Base-by-base conservation (phyloP, 2,329 filamentous ascomycete species). In the Talaromyces albobiverticillius region DNA sequence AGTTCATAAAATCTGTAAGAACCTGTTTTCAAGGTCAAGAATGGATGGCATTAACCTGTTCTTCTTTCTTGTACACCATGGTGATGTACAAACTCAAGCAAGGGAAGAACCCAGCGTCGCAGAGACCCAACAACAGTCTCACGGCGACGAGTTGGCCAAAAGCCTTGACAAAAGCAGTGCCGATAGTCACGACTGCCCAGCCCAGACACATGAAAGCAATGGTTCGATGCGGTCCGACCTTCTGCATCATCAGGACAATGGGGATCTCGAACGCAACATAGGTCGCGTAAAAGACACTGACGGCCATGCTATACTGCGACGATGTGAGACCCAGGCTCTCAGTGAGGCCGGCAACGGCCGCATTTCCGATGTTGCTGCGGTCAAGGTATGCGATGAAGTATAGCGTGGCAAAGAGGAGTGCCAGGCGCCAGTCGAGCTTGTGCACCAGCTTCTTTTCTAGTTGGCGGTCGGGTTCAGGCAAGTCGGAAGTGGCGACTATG, bases 381-480 rank as follows among this genome's bases (percentile, higher is more conserved):
- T 84, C 82, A 34, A 82, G 68, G 5, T 29, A 29, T 5, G 26
- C 26, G 60, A 80, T 82, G 57, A 76, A 80, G 4, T 74, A 73
- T 14, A 84, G 62, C 56, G 82, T 84, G 6, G 82, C 72, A 41
- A 81, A 64, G 73, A 81, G 81, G 55, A 83, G 78, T 53, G 82
- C 75, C 0, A n/a, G 78, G 78, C 5, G 75, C 72, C 46, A 81
- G 53, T 81, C 79, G 9, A 81, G 65, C 55, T 80, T 80, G 20
- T 68, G 62, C 4, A 81, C 69, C 1, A 81, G 64, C 53, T 70
- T 74, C 46, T 62, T 67, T 60, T 81, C 79, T 48, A 29, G n/a
- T n/a, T n/a, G n/a, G n/a, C n/a, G n/a, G n/a, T n/a, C n/a, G n/a
- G n/a, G n/a, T n/a, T n/a, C n/a, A n/a, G n/a, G n/a, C n/a, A n/a